A percentile compares a stretch with the other conserved stretches of the same genome.
Conservation (phyloP, 257 asterid genomes). For the Cruciata laevipes region DNA sequence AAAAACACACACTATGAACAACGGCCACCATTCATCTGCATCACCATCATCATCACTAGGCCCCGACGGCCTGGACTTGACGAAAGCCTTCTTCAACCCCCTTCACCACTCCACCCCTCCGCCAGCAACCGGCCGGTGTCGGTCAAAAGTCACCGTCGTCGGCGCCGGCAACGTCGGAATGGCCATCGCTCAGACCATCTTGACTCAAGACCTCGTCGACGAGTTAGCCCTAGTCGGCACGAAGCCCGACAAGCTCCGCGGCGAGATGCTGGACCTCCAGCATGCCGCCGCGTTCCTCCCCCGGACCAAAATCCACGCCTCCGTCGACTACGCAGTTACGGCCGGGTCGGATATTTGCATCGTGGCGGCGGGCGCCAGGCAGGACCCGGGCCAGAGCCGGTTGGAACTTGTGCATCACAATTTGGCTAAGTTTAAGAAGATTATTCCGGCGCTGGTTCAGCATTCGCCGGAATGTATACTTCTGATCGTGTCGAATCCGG, state of each 20-base stretch:
- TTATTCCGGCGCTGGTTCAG: slow-evolving; percentile 67
- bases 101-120: slow-evolving; percentile 37
- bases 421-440: slow-evolving; percentile 36
- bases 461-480: slow-evolving; percentile 51
- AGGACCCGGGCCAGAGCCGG: slow-evolving; percentile 70
- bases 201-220: slow-evolving; percentile 79
- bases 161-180: slow-evolving; percentile 91
- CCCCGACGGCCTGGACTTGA: slow-evolving; percentile 68
- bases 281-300: slow-evolving; percentile 94
- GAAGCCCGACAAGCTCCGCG: slow-evolving; percentile 61
- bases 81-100: slow-evolving; percentile 56
- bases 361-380: slow-evolving; percentile 83
- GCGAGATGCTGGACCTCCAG: slow-evolving; percentile 85
- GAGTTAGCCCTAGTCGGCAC: slow-evolving; percentile 72
- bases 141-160: slow-evolving; percentile 67
- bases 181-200: slow-evolving; percentile 92
- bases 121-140: slow-evolving; percentile 38
- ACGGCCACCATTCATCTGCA: slow-evolving; percentile 15
- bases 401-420: slow-evolving; percentile 65
- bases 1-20: slow-evolving; percentile 37
- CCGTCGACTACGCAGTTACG: slow-evolving; percentile 53
- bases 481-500: slow-evolving; percentile 79
- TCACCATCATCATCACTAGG: slow-evolving; percentile 53
- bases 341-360: slow-evolving; percentile 73
- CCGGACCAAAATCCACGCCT: slow-evolving; percentile 62